A percentile compares a stretch with the other conserved stretches of the same genome.
These are phyloP conservation scores for Beauveria sp. DNA, from an alignment of 2,329 filamentous ascomycete species.

Conservation along the genomic window DNA sequence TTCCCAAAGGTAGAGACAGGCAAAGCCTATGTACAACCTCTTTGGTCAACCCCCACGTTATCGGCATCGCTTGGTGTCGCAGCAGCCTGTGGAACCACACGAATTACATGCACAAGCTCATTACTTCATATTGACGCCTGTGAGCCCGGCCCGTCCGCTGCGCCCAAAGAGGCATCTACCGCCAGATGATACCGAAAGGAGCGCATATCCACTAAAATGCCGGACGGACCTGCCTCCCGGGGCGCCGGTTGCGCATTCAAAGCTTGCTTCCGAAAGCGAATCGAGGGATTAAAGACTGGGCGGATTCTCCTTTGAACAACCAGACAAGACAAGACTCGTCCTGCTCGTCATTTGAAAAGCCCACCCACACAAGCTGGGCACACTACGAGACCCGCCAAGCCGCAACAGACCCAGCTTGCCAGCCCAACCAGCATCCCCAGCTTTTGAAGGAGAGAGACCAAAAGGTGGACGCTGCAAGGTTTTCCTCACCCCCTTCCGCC, in stretches of 20 bases:
- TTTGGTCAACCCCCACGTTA: neutral
- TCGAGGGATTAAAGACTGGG: neutral
- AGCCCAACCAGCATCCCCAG: slow-evolving; percentile 5
- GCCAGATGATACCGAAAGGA: slow-evolving; percentile 2
- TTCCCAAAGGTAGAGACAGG: neutral
- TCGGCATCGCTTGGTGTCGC: neutral
- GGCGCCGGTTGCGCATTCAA: neutral
- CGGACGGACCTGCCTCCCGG: neutral
- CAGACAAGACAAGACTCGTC: neutral
- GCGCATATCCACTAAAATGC: neutral
- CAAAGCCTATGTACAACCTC: neutral
- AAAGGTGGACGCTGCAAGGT: slow-evolving; percentile 1
- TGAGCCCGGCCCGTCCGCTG: neutral
- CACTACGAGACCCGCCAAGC: slow-evolving; percentile 3
- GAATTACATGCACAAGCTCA: neutral
- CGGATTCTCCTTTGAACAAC: neutral
- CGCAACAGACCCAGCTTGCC: neutral
- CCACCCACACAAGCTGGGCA: neutral
- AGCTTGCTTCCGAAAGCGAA: neutral
- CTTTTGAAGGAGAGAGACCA: slow-evolving; percentile 1
- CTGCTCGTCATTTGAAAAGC: neutral
- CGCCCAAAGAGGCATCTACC: slow-evolving; percentile 7
- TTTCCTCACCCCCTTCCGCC: slow-evolving; percentile 4
- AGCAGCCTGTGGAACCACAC: neutral
- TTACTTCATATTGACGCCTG: neutral